Percentiles rank a stretch among this genome's conserved stretches.
Conservation (phyloP, 139 green algal species). For the Monoraphidium neglectum region DNA sequence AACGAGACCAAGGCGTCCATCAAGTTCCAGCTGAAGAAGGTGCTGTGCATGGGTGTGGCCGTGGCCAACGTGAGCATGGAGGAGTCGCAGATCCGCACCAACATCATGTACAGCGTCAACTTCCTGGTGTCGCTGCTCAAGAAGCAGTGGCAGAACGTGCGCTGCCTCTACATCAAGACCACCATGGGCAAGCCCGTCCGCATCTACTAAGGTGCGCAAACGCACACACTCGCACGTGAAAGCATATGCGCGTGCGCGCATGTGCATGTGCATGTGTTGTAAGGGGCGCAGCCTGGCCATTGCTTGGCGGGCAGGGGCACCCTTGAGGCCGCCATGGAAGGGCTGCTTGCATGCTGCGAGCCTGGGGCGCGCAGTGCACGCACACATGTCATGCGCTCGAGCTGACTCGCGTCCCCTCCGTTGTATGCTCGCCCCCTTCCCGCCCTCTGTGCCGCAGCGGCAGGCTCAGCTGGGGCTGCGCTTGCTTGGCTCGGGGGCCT, state of each 20-base stretch:
- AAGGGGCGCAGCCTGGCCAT: too few relatives aligned
- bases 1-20: constrained; percentile 91
- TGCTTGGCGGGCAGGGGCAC: neutral
- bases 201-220: constrained; percentile 88
- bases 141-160: constrained; percentile 99
- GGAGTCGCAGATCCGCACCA: constrained; percentile 86
- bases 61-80: constrained; percentile 93
- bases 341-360: neutral
- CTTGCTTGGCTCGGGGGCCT: too few relatives aligned
- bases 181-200: constrained; percentile 95
- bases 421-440: too few relatives aligned
- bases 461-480: too few relatives aligned
- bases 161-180: constrained; percentile 96
- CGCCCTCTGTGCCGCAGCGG: too few relatives aligned
- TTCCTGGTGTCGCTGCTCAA: constrained; percentile 99
- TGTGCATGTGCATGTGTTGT: too few relatives aligned
- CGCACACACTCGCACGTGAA: too few relatives aligned
- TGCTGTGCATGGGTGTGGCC: constrained; percentile 98
- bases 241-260: too few relatives aligned
- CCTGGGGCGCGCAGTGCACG: too few relatives aligned
- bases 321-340: neutral
- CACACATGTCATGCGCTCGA: too few relatives aligned
- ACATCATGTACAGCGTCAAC: constrained; percentile 90
- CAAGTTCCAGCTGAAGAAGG: constrained; percentile 99
- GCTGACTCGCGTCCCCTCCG: too few relatives aligned